These are phyloP conservation scores for Neoboletus brunneissimus DNA, from an alignment of 768 basidiomycete species.

Conservation along the genomic window DNA sequence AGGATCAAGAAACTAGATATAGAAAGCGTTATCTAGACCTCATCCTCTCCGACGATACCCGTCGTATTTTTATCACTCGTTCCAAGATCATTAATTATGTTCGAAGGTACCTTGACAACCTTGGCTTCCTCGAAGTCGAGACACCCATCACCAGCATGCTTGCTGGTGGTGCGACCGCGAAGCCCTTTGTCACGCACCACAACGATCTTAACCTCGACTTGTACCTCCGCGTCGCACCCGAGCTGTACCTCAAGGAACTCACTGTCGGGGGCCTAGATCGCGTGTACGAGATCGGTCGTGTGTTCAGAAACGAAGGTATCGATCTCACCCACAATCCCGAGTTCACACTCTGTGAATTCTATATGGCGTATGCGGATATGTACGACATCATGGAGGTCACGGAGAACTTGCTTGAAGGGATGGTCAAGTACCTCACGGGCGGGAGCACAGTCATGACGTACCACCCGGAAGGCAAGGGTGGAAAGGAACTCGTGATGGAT, in stretches of 20 bases:
- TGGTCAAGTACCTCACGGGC: conserved; percentile 83
- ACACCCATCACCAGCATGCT: conserved; percentile 97
- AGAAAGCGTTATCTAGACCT: conserved; percentile 98
- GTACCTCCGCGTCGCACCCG: conserved; percentile 95
- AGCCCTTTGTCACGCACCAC: conserved; percentile 98
- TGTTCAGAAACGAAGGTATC: conserved; percentile 98
- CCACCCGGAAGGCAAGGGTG: conserved; percentile 93
- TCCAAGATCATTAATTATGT: conserved; percentile 90
- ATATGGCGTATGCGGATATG: conserved; percentile 99
- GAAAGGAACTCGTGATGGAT: conserved; percentile 71
- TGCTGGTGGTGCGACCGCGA: conserved; percentile 97
- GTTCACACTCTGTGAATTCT: conserved; percentile 99
- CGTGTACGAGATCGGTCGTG: conserved; percentile 97
- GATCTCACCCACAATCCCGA: conserved; percentile 99
- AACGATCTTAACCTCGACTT: conserved; percentile 97
- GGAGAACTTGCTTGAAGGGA: conserved; percentile 82
- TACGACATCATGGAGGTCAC: conserved; percentile 98
- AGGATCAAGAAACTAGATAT: conserved; percentile 97
- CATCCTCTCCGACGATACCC: conserved; percentile 87
- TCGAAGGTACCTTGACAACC: conserved; percentile 82
- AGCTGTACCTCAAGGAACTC: conserved; percentile 97
- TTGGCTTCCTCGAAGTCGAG: conserved; percentile 98
- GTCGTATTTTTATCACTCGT: conserved; percentile 88
- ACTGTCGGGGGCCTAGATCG: conserved; percentile 96
- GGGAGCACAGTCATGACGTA: conserved; percentile 78